These are phyloP conservation scores for Isoetes engelmannii DNA, from an alignment of 83 land plant genomes.

Conservation along the genomic window DNA sequence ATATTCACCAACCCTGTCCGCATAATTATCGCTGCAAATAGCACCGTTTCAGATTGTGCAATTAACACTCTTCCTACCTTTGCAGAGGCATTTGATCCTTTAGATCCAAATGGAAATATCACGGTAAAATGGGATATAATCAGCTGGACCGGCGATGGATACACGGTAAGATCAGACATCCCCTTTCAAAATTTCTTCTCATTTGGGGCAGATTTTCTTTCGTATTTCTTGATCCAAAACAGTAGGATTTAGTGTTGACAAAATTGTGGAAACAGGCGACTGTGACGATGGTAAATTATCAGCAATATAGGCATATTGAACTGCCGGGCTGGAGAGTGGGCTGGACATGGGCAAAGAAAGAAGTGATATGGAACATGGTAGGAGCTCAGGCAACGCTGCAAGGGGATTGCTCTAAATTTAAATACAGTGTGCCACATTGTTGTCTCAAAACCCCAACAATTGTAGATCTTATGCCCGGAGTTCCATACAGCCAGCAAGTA, in stretches of 20 bases:
- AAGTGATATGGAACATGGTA: constrained; percentile 64
- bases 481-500: constrained; percentile 36
- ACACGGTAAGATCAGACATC: constrained; percentile 62
- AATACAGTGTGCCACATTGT: constrained; percentile 35
- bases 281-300: constrained; percentile 52
- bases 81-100: constrained; percentile 51
- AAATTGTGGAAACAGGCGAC: constrained; percentile 35
- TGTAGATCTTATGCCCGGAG: constrained; percentile 45
- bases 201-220: too few species aligned
- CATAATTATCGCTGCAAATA: too few species aligned
- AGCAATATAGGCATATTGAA: constrained; percentile 48
- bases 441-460: constrained; percentile 41
- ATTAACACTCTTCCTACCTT: not conserved
- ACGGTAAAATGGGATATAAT: constrained; percentile 63
- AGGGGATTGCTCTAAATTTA: constrained; percentile 45
- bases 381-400: constrained; percentile 75
- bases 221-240: too few species aligned
- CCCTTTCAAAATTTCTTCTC: not conserved
- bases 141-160: constrained; percentile 63
- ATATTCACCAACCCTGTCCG: too few species aligned
- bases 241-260: not conserved
- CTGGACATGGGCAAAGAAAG: constrained; percentile 77
- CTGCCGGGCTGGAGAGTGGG: constrained; percentile 61
- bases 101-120: constrained; percentile 63
- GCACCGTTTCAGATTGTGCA: too few species aligned